Base-by-base conservation (phyloP, 2,329 filamentous ascomycete genomes). In the Beauveria rudraprayagi region DNA sequence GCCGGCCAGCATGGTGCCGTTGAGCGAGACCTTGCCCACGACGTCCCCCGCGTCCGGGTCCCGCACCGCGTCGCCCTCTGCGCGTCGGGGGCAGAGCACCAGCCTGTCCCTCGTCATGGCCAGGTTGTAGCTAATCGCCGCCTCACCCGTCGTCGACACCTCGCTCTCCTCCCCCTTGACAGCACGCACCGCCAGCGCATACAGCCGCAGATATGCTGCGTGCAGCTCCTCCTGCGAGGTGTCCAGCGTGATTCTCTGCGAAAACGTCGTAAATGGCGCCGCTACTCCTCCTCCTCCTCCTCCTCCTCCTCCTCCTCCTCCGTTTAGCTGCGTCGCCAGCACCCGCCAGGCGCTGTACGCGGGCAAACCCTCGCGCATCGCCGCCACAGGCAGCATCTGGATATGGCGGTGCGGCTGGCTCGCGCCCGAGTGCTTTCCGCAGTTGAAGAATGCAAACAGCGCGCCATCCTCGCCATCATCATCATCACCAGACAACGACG, bases 351-450 rank as follows among this genome's bases (percentile, higher is more conserved):
- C 63, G 2, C 61, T 65, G 5, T 61, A 59, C 0, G 64, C 56
- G 0, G 70, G 71, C 6, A 85, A 66, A 0, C 83, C 84, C 14
- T 80, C 78, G 41, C 74, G 77, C 86, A 91, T 90, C 19, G 78
- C 74, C 8, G 81, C 78, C 0, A 90, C 78, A 0, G 87, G 86
- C 3, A 91, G 72, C n/a, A 91, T 79, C 70, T 91, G 88, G 28
- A 91, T 71, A 67, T 91, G 88, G 4, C 88, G 74, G 68, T 91
- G 88, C 14, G 87, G 82, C 70, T 91, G 88, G 65, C 85, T 88
- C 1, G 88, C 87, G 3, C 88, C 88, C 5, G 86, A 89, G 67
- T 87, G 79, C 11, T 78, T 71, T 1, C 88, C 88, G 37, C 83
- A 86, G 71, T 91, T 91, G 78, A 88, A 90, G 69, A 89, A 89